phyloP scores from a whole-genome alignment of 768 basidiomycete genomes.

The Flagelloscypha sp. region DNA sequence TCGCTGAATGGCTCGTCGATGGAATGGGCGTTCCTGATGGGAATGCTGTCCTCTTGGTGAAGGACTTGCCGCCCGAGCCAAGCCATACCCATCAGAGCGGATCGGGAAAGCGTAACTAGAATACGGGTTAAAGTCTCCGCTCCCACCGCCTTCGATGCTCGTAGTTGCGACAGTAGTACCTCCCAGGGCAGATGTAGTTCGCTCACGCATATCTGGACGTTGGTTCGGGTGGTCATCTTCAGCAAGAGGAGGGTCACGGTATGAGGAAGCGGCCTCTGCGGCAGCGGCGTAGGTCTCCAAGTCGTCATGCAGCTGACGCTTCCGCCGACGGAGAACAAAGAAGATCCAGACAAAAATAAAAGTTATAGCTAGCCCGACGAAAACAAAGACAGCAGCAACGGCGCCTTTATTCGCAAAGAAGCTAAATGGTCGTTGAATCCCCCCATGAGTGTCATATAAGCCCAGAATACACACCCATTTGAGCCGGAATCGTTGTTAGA shows the following conservation, averaged over 20 bases:
- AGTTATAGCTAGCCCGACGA: conserved; percentile 74
- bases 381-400: conserved; percentile 85
- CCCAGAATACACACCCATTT: conserved; percentile 3
- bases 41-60: conserved; percentile 26
- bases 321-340: conserved; percentile 61
- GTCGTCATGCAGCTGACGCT: conserved; percentile 52
- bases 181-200: conserved; percentile 17
- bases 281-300: conserved; percentile 68
- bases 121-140: conserved; percentile 46
- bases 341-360: conserved; percentile 62
- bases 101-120: conserved; percentile 21
- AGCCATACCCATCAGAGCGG: conserved; percentile 31
- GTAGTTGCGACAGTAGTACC: conserved; percentile 31
- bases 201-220: conserved; percentile 30
- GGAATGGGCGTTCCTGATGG: conserved; percentile 23
- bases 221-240: conserved; percentile 54
- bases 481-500: background rate
- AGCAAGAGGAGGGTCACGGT: conserved; percentile 57
- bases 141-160: conserved; percentile 15
- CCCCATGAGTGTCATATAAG: conserved; percentile 7
- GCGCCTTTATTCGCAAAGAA: conserved; percentile 89
- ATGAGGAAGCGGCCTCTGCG: conserved; percentile 62
- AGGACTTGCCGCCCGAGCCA: conserved; percentile 40
- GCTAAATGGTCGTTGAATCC: conserved; percentile 25
- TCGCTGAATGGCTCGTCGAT: conserved; percentile 30